Percentiles rank a stretch among this genome's conserved stretches.
phyloP scores from a whole-genome alignment of 2,329 filamentous ascomycete species.

The Microcyclospora tardicrescens region DNA sequence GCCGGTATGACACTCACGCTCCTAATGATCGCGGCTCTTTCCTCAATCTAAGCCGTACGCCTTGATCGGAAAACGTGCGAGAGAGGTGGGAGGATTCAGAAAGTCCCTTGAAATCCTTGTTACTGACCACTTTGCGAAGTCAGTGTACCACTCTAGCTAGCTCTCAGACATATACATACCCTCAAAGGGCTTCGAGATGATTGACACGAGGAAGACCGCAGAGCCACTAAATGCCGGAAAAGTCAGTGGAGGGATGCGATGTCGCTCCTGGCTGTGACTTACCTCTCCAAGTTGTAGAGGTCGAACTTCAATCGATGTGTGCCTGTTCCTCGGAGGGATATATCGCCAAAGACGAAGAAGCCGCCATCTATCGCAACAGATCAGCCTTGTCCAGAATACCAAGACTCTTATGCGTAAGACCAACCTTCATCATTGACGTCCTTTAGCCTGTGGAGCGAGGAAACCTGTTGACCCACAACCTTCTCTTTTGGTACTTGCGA shows the following conservation, averaged over 20 bases:
- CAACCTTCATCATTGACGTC: slow-evolving; percentile 55
- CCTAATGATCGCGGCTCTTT: slow-evolving; percentile 55
- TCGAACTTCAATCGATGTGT: slow-evolving; percentile 62
- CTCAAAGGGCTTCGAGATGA: slow-evolving; percentile 55
- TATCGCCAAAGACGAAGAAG: slow-evolving; percentile 83
- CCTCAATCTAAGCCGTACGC: slow-evolving; percentile 65
- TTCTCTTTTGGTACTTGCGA: background rate
- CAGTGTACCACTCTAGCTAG: background rate
- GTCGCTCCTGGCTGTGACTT: slow-evolving; percentile 14
- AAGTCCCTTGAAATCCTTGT: slow-evolving; percentile 67
- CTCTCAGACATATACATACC: slow-evolving; percentile 35
- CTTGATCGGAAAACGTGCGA: slow-evolving; percentile 73
- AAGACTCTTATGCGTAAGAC: slow-evolving; percentile 1
- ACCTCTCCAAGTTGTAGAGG: slow-evolving; percentile 59
- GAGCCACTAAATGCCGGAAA: too few relatives aligned
- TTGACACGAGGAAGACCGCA: slow-evolving; percentile 36
- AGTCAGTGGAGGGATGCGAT: background rate
- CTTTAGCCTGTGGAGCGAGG: slow-evolving; percentile 70
- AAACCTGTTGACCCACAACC: slow-evolving; percentile 55
- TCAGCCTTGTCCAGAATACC: slow-evolving; percentile 1
- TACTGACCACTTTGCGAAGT: slow-evolving; percentile 20
- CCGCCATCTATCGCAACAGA: slow-evolving; percentile 49
- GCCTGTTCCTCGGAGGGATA: slow-evolving; percentile 66
- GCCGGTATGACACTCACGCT: slow-evolving; percentile 3
- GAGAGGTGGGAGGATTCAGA: slow-evolving; percentile 70